Conservation (phyloP, 2,329 filamentous ascomycete species). For the Corynespora cassiicola region DNA sequence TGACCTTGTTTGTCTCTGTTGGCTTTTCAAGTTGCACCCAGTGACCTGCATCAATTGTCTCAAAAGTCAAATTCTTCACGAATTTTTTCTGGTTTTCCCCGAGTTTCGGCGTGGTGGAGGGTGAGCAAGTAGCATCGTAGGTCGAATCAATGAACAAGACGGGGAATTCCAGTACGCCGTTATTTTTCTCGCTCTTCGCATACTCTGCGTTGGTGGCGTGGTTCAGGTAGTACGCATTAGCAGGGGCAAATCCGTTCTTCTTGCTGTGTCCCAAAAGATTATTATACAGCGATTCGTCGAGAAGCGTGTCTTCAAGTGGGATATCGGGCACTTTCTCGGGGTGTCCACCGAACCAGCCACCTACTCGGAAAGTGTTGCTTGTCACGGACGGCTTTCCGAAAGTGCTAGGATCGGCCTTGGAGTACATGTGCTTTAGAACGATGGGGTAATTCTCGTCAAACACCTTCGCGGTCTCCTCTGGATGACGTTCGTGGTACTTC, state of each 20-base stretch:
- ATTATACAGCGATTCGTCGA: slow-evolving; percentile 36
- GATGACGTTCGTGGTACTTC: slow-evolving; percentile 34
- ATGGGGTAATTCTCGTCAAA: slow-evolving; percentile 31
- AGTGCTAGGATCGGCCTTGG: slow-evolving; percentile 23
- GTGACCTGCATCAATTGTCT: slow-evolving; percentile 50
- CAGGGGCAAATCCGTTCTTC: slow-evolving; percentile 48
- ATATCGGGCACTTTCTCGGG: slow-evolving; percentile 34
- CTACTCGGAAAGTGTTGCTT: slow-evolving; percentile 20
- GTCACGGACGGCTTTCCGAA: slow-evolving; percentile 33
- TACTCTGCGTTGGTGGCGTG: slow-evolving; percentile 52
- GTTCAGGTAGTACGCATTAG: slow-evolving; percentile 53
- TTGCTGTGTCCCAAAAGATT: slow-evolving; percentile 45
- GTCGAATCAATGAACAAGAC: slow-evolving; percentile 48
- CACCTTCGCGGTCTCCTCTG: slow-evolving; percentile 17
- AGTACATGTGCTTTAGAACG: slow-evolving; percentile 30
- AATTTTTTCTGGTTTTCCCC: slow-evolving; percentile 41
- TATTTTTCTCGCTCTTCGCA: slow-evolving; percentile 45
- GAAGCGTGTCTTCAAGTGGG: slow-evolving; percentile 29
- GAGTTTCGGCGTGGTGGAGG: slow-evolving; percentile 39
- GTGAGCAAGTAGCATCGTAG: slow-evolving; percentile 48
- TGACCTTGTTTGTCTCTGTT: slow-evolving; percentile 24
- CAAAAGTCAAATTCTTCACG: slow-evolving; percentile 49
- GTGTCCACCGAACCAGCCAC: slow-evolving; percentile 41
- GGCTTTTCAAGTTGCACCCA: slow-evolving; percentile 37
- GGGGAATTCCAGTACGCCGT: slow-evolving; percentile 40